Conservation (phyloP, 305 asterid species). For the Rubia peregrina region DNA sequence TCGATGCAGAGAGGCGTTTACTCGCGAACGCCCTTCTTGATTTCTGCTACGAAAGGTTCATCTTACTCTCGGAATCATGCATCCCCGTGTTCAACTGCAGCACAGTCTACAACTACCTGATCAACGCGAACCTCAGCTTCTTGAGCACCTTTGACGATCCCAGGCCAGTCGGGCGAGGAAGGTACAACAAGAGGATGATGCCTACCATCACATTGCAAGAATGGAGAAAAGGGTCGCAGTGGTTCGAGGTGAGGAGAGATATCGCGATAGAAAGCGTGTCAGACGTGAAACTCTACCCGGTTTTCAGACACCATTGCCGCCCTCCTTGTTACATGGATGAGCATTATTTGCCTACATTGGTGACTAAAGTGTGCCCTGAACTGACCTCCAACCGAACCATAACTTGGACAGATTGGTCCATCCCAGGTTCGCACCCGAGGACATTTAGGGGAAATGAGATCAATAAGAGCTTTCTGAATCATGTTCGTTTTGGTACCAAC, state of each 20-base stretch:
- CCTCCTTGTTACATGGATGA: slow-evolving; percentile 88
- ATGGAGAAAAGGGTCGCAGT: slow-evolving; percentile 74
- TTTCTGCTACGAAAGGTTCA: slow-evolving; percentile 47
- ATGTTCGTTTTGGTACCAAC: slow-evolving; percentile 31
- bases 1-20: slow-evolving; percentile 58
- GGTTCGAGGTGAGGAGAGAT: slow-evolving; percentile 51
- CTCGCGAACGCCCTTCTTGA: slow-evolving; percentile 61
- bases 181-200: slow-evolving; percentile 53
- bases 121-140: slow-evolving; percentile 42
- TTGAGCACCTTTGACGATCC: slow-evolving; percentile 52
- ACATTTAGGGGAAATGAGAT: slow-evolving; percentile 35
- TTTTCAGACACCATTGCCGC: slow-evolving; percentile 43
- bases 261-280: slow-evolving; percentile 45
- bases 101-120: slow-evolving; percentile 42
- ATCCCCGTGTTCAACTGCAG: slow-evolving; percentile 62
- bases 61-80: slow-evolving; percentile 63
- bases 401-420: slow-evolving; percentile 72
- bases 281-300: slow-evolving; percentile 40
- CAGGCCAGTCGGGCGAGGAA: slow-evolving; percentile 48
- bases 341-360: slow-evolving; percentile 64
- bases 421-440: slow-evolving; percentile 54
- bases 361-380: slow-evolving; percentile 38
- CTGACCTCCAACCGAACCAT: slow-evolving; percentile 45
- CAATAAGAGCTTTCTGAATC: slow-evolving; percentile 29
- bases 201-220: slow-evolving; percentile 37